Base-by-base conservation (phyloP, 1,284 basidiomycete genomes). In the Tilletia caries region DNA sequence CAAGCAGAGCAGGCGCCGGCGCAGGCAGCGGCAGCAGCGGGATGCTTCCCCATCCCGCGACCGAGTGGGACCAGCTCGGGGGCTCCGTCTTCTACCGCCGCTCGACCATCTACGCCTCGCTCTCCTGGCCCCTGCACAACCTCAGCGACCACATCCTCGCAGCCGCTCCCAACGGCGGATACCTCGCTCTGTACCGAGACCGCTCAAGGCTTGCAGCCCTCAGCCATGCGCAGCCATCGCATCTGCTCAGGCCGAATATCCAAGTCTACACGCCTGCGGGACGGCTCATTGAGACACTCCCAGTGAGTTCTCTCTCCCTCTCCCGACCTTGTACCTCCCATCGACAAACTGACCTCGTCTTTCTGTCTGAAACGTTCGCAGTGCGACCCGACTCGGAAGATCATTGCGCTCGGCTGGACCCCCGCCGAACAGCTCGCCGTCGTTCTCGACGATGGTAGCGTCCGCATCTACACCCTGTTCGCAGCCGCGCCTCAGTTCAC, bases 391-490 rank as follows among this genome's bases (percentile, higher is more conserved):
- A 73, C 75, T 10, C 79, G 89, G 87, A 67, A 87, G 78, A 90
- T 94, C 68, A 85, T 93, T 67, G 88, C 88, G 32, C 90, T 94
- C 76, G 92, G 92, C 33, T 94, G 92, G 90, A 92, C 91, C 0
- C 73, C 84, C 18, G 89, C 91, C 75, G 92, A 95, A 77, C 87
- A 89, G 66, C 87, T 98, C 43, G 89, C 91, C 0, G 88, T 95
- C 5, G 85, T 98, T 34, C 93, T 94, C 75, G 93, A 96, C 83
- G 93, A 97, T 77, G 95, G 95, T 20, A 87, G 88, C 10, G 97
- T 96, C 82, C 88, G 95, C 50, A 81, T 97, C 23, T 97, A 98
- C 82, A 90, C 95, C 82, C 86, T 97, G 25, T 83, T 84, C n/a
- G 34, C 34, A 20, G 67, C 66, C 10, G 68, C 68, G 27, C 58